Percentiles rank a stretch among this genome's conserved stretches.
Evolutionary conservation across 371 early-diverging fungal genomes (phyloP).

Genomic region (Enterospora canceri): DNA sequence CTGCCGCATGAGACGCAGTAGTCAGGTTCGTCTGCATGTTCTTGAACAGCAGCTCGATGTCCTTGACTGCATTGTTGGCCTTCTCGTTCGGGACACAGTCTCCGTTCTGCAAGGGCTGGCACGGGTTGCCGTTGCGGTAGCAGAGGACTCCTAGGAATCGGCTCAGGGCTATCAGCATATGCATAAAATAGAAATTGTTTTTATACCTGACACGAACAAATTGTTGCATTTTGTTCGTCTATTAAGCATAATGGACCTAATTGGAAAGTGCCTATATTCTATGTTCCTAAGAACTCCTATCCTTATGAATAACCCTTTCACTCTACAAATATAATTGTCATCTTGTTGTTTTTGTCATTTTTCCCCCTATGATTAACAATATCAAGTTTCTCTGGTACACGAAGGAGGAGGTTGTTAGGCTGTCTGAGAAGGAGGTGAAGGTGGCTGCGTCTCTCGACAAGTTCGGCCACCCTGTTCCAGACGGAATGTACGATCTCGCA

Average conservation of each 20-base stretch:
- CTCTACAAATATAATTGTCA: neutral
- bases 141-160: neutral
- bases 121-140: neutral
- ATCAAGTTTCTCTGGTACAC: slow-evolving; percentile 62
- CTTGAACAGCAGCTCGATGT: neutral
- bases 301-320: neutral
- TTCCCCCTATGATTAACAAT: slow-evolving; percentile 13
- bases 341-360: neutral
- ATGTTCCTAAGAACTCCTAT: too few relatives aligned
- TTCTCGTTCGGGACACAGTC: neutral
- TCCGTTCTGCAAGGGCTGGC: neutral
- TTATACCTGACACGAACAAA: neutral
- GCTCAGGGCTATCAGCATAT: neutral
- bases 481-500: slow-evolving; percentile 83
- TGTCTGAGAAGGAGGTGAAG: slow-evolving; percentile 78
- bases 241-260: neutral
- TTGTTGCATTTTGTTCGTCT: neutral
- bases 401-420: slow-evolving; percentile 72
- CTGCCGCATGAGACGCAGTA: neutral
- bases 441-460: slow-evolving; percentile 76
- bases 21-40: neutral
- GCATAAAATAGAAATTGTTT: neutral
- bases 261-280: neutral
- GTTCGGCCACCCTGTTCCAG: slow-evolving; percentile 71
- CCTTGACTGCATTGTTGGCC: neutral